phyloP scores from a whole-genome alignment of 2,329 filamentous ascomycete genomes.

The Beauveria sp. region DNA sequence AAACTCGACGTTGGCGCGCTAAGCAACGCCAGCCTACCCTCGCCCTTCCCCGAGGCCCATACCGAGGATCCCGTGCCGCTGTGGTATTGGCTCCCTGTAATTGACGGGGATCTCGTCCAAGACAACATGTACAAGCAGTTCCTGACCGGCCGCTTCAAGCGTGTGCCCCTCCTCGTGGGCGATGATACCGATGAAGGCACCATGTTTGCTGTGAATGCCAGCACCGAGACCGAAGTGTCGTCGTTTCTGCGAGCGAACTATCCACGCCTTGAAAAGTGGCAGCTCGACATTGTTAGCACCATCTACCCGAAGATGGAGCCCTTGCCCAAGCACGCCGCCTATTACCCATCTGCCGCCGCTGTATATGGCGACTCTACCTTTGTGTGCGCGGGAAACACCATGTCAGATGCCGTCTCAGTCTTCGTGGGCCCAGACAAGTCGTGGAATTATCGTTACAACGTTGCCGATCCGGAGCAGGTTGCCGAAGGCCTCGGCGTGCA shows the following conservation, averaged over 20 bases:
- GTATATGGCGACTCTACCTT: conserved; percentile 41
- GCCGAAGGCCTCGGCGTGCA: conserved; percentile 37
- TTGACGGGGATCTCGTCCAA: conserved; percentile 38
- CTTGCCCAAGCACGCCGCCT: conserved; percentile 31
- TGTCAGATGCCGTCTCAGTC: conserved; percentile 18
- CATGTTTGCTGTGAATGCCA: conserved; percentile 33
- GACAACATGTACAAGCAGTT: conserved; percentile 36
- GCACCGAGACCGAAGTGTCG: conserved; percentile 25
- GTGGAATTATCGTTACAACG: conserved; percentile 44
- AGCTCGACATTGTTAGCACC: conserved; percentile 27
- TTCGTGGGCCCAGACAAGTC: conserved; percentile 16
- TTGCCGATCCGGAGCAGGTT: conserved; percentile 29
- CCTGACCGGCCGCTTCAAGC: conserved; percentile 29
- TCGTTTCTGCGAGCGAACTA: conserved; percentile 40
- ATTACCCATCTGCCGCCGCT: conserved; percentile 34
- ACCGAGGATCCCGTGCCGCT: conserved; percentile 28
- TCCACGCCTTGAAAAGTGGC: conserved; percentile 30
- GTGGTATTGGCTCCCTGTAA: conserved; percentile 44
- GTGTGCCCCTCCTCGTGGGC: conserved; percentile 35
- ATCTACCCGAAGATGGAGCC: conserved; percentile 30
- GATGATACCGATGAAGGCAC: conserved; percentile 32
- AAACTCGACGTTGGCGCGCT: conserved; percentile 24
- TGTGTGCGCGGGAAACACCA: conserved; percentile 32
- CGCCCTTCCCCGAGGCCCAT: conserved; percentile 27
- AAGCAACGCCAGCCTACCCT: conserved; percentile 30